Evolutionary conservation across 2,329 filamentous ascomycete species (phyloP).

Genomic region (Pseudocercospora fijiensis): DNA sequence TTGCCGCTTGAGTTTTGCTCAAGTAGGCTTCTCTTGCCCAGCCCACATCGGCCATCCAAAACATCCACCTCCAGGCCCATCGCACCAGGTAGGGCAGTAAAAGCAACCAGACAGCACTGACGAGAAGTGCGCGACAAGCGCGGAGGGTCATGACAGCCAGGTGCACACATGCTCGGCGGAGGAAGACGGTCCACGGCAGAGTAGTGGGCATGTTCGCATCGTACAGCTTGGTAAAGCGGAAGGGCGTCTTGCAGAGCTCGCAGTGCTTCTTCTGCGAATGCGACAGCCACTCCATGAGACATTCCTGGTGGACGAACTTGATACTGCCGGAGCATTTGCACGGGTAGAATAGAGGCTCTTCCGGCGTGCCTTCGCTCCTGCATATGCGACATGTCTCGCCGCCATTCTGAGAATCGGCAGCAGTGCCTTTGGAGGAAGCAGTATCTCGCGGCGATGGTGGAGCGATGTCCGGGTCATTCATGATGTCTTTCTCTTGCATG

Average conservation of each 20-base stretch:
- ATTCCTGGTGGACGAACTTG: constrained; percentile 97
- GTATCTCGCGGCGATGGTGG: constrained; percentile 29
- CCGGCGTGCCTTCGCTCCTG: constrained; percentile 75
- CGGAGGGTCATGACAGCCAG: constrained; percentile 46
- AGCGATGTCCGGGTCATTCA: constrained; percentile 56
- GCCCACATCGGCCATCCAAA: constrained; percentile 86
- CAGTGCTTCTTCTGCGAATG: constrained; percentile 99
- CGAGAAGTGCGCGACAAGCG: constrained; percentile 65
- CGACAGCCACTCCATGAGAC: constrained; percentile 96
- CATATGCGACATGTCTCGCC: constrained; percentile 95
- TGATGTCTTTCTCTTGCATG: constrained; percentile 45
- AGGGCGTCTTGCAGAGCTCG: constrained; percentile 97
- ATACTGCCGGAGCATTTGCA: constrained; percentile 99
- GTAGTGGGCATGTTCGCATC: constrained; percentile 86
- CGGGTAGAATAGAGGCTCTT: constrained; percentile 91
- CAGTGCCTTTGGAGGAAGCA: constrained; percentile 27
- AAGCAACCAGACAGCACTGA: constrained; percentile 82
- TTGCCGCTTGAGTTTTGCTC: constrained; percentile 23
- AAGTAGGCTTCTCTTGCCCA: constrained; percentile 52
- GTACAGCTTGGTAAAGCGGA: constrained; percentile 97
- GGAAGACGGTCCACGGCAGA: constrained; percentile 76
- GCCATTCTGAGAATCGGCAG: constrained; percentile 42
- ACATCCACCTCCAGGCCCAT: constrained; percentile 86
- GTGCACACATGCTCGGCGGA: constrained; percentile 75
- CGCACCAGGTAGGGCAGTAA: constrained; percentile 89